phyloP scores from a whole-genome alignment of 2,329 filamentous ascomycete genomes.

The Lasiodiplodia sp. region DNA sequence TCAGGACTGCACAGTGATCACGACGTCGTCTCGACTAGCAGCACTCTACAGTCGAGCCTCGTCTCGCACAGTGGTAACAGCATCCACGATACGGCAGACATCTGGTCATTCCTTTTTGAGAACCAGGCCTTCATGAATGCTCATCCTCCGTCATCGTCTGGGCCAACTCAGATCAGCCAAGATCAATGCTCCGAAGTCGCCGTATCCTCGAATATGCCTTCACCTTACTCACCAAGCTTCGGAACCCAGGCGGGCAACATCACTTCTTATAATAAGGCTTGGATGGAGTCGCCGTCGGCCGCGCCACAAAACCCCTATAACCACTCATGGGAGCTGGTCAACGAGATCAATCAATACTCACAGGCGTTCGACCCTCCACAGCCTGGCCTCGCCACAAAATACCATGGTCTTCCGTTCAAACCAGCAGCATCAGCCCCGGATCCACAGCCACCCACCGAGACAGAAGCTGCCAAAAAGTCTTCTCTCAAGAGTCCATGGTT shows the following conservation, averaged over 20 bases:
- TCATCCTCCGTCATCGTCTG: not conserved
- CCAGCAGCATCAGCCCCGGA: not conserved
- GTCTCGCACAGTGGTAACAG: not conserved
- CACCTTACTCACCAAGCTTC: conserved; percentile 7
- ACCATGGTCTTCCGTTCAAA: not conserved
- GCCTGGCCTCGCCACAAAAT: not conserved
- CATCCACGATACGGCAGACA: not conserved
- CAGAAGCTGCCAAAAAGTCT: not conserved
- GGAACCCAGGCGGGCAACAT: not conserved
- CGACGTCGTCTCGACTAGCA: not conserved
- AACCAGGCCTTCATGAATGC: not conserved
- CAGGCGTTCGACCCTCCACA: not conserved
- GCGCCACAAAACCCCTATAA: not conserved
- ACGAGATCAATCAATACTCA: conserved; percentile 10
- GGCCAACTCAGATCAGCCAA: not conserved
- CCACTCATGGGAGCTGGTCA: conserved; percentile 6
- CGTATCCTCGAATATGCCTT: not conserved
- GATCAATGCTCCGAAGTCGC: not conserved
- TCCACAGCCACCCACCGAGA: not conserved
- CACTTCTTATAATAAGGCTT: not conserved
- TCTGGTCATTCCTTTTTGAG: not conserved
- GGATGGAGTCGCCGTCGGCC: not conserved
- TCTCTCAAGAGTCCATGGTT: not conserved
- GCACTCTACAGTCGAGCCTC: not conserved
- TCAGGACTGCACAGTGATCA: not conserved